A percentile compares a stretch with the other conserved stretches of the same genome.
phyloP scores from a whole-genome alignment of 441 rosid genomes.

The Viola pubescens region DNA sequence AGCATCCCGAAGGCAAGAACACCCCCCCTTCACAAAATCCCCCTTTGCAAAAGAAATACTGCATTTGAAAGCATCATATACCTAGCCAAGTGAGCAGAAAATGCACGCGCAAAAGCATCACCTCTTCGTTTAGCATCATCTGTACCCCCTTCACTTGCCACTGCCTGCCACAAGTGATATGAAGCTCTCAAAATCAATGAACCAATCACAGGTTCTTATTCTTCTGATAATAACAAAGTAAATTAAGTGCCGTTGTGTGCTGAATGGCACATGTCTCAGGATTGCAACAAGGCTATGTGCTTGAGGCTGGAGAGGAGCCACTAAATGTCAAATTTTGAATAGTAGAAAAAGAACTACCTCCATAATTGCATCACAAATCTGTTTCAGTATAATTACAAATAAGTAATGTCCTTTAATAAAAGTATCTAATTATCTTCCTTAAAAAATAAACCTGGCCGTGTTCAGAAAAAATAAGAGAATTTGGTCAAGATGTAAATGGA shows the following conservation, averaged over 20 bases:
- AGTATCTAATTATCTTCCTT: no score
- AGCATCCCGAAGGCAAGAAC: no score
- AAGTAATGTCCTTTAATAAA: no score
- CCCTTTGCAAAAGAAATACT: background rate
- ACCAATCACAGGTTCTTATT: background rate
- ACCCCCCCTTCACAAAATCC: no score
- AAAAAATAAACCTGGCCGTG: no score
- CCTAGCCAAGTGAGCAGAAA: constrained; percentile 99
- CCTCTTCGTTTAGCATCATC: constrained; percentile 97
- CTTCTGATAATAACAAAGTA: constrained; percentile 2
- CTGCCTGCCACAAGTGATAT: constrained; percentile 58
- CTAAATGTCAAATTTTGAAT: background rate
- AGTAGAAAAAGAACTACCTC: background rate
- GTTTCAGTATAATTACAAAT: no score
- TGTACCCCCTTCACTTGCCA: constrained; percentile 99
- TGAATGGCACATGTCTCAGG: background rate
- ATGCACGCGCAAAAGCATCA: constrained; percentile 97
- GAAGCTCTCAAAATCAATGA: constrained; percentile 8
- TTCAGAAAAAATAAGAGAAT: no score
- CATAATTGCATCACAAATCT: background rate
- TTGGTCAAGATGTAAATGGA: no score
- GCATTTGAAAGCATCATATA: constrained; percentile 14
- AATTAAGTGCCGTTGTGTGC: background rate
- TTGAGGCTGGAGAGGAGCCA: background rate
- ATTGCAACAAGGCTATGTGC: no score